A percentile compares a stretch with the other conserved stretches of the same genome.
These are phyloP conservation scores for Beauveria sp. DNA, from an alignment of 2,329 filamentous ascomycete species.

Conservation along the genomic window DNA sequence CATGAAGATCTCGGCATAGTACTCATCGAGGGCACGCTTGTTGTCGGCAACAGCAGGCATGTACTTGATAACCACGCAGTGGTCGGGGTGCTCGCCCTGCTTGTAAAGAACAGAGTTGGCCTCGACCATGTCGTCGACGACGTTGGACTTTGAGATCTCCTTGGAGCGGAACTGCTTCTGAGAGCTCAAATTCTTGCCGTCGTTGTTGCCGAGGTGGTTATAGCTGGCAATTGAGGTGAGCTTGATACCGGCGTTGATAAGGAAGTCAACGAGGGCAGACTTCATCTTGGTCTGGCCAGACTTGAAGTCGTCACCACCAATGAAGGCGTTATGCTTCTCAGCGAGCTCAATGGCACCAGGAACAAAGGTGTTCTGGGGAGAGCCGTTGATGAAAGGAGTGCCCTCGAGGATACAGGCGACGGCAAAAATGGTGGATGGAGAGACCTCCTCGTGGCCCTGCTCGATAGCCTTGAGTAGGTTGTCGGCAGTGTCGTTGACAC, in stretches of 20 bases:
- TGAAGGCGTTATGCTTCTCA: conserved; percentile 78
- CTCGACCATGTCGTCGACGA: conserved; percentile 98
- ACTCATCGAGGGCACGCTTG: conserved; percentile 97
- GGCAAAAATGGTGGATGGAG: conserved; percentile 91
- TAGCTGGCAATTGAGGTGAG: conserved; percentile 97
- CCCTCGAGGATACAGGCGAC: conserved; percentile 88
- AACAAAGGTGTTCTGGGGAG: conserved; percentile 97
- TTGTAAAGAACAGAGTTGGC: conserved; percentile 89
- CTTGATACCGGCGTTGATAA: conserved; percentile 98
- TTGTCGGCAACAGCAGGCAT: conserved; percentile 98
- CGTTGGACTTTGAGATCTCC: conserved; percentile 99
- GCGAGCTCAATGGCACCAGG: conserved; percentile 86
- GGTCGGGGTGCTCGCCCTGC: conserved; percentile 89
- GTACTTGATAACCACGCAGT: conserved; percentile 99
- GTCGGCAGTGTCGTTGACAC: conserved; percentile 93
- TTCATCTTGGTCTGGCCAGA: conserved; percentile 99
- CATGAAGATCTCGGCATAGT: conserved; percentile 98
- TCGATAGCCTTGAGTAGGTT: conserved; percentile 87
- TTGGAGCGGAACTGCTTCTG: conserved; percentile 99
- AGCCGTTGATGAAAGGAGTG: conserved; percentile 96
- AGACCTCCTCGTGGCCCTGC: conserved; percentile 78
- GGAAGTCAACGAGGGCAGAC: conserved; percentile 93
- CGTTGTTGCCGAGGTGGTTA: conserved; percentile 99
- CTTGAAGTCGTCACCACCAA: conserved; percentile 99
- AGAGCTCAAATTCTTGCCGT: conserved; percentile 96